phyloP scores from a whole-genome alignment of 1,284 basidiomycete genomes.

The Kalmanozyma brasiliensis region DNA sequence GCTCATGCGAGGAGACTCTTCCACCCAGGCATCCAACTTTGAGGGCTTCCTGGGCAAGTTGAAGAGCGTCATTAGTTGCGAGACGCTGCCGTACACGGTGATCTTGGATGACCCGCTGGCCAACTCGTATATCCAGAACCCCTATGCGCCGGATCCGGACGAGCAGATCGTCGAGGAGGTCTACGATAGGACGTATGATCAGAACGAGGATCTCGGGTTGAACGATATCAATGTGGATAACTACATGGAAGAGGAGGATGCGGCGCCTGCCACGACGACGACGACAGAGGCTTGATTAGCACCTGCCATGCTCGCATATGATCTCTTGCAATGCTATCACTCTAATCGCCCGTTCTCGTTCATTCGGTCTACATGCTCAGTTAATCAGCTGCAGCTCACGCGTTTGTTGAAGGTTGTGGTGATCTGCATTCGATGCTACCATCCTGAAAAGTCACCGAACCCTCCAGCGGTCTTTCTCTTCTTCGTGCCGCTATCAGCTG shows the following conservation, averaged over 20 bases:
- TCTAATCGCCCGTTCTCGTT: too few species aligned
- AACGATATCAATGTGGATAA: slow-evolving; percentile 88
- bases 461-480: slow-evolving; percentile 24
- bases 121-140: slow-evolving; percentile 94
- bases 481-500: slow-evolving; percentile 1
- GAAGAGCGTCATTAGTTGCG: slow-evolving; percentile 60
- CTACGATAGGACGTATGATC: slow-evolving; percentile 86
- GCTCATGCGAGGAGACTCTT: slow-evolving; percentile 80
- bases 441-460: slow-evolving; percentile 61
- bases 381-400: too few species aligned
- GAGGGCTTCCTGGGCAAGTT: slow-evolving; percentile 80
- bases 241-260: slow-evolving; percentile 37
- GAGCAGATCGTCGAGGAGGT: slow-evolving; percentile 72
- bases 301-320: too few species aligned
- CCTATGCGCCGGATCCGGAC: slow-evolving; percentile 74
- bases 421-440: slow-evolving; percentile 27
- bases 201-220: slow-evolving; percentile 94
- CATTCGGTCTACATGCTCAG: too few species aligned
- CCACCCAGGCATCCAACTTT: slow-evolving; percentile 39
- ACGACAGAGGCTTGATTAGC: background rate
- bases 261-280: background rate
- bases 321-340: too few species aligned
- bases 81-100: slow-evolving; percentile 73
- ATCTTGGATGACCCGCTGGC: slow-evolving; percentile 95
- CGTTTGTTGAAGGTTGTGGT: background rate